Base-by-base conservation (phyloP, 2,329 filamentous ascomycete genomes). In the Trichophyton mentagrophytes region DNA sequence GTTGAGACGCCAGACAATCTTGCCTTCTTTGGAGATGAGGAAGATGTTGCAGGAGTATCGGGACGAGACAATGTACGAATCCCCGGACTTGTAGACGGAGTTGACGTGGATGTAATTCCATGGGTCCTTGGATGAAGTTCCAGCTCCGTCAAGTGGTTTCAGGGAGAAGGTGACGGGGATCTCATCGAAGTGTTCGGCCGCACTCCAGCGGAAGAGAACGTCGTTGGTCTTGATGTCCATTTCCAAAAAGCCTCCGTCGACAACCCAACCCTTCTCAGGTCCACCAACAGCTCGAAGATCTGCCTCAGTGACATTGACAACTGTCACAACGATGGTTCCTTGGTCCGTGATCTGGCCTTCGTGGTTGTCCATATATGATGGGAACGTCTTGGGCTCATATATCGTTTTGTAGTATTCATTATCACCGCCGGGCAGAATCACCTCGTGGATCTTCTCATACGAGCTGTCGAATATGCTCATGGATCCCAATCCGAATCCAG, bases 141-240 rank as follows among this genome's bases (percentile, higher is more conserved):
- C 58, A 15, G 55, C 40, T 38, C 60, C 60, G 13, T 13, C 42
- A 47, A 61, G 38, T 22, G 59, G 59, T 15, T 57, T 56, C 6
- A 22, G 33, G 22, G 59, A 56, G 15, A 57, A 30, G 15, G 49
- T 57, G 38, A 58, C 17, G 2, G 60, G 60, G 3, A 61, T 53
- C 44, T 62, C 53, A 13, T 69, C 59, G 60, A 78, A 67, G 63
- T 79, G 76, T 3, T 78, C 73, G 2, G 74, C 74, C 4, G 78
- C 76, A 36, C 72, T 72, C 78, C 78, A 80, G 64, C 77, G 68
- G 64, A 78, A 80, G 11, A 78, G 63, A 0, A 77, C 68, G 1
- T 74, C 66, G n/a, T 73, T 72, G 0, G 73, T 77, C 49, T 73
- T 73, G 46, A 79, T 71, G 59, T 78, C 71, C 25, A 80, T 65